Conservation (phyloP, 495 filamentous ascomycete genomes). For the Glarea lozoyensis region DNA sequence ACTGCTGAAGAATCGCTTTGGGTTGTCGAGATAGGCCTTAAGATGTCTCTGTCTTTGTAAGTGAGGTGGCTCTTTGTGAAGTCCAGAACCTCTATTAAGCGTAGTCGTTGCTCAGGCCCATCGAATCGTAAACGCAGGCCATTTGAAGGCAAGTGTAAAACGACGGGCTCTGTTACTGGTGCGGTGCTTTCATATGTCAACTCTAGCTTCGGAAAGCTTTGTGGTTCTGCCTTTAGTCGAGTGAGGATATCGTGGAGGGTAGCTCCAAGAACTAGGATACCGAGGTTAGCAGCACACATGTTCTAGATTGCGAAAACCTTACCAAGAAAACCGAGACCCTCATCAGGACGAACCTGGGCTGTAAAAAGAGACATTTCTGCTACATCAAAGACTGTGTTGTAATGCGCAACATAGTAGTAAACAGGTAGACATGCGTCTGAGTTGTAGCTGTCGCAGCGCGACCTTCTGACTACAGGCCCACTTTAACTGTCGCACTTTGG, state of each 20-base stretch:
- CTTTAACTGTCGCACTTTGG: background rate
- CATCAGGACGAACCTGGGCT: slow-evolving; percentile 66
- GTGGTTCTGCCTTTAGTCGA: slow-evolving; percentile 74
- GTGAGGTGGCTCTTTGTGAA: slow-evolving; percentile 77
- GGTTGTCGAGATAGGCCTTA: slow-evolving; percentile 47
- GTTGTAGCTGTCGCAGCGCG: background rate
- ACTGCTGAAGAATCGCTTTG: slow-evolving; percentile 28
- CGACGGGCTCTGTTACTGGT: slow-evolving; percentile 63
- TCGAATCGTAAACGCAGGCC: slow-evolving; percentile 88
- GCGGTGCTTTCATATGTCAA: slow-evolving; percentile 61
- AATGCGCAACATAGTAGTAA: too few relatives aligned
- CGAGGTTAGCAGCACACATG: background rate
- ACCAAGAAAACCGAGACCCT: slow-evolving; percentile 73
- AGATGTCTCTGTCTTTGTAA: slow-evolving; percentile 79
- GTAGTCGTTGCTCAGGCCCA: slow-evolving; percentile 82
- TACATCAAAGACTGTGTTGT: slow-evolving; percentile 4
- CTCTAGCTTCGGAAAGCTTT: slow-evolving; percentile 73
- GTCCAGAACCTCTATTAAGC: slow-evolving; percentile 83
- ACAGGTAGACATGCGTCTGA: too few relatives aligned
- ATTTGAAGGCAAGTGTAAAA: slow-evolving; percentile 69
- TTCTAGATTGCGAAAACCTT: slow-evolving; percentile 13
- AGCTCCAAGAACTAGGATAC: slow-evolving; percentile 61
- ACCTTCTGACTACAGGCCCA: too few relatives aligned
- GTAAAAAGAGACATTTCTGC: slow-evolving; percentile 45
- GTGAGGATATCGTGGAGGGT: slow-evolving; percentile 84